A percentile compares a stretch with the other conserved stretches of the same genome.
These are phyloP conservation scores for Fusarium nematophilum DNA, from an alignment of 2,329 filamentous ascomycete species.

Conservation along the genomic window DNA sequence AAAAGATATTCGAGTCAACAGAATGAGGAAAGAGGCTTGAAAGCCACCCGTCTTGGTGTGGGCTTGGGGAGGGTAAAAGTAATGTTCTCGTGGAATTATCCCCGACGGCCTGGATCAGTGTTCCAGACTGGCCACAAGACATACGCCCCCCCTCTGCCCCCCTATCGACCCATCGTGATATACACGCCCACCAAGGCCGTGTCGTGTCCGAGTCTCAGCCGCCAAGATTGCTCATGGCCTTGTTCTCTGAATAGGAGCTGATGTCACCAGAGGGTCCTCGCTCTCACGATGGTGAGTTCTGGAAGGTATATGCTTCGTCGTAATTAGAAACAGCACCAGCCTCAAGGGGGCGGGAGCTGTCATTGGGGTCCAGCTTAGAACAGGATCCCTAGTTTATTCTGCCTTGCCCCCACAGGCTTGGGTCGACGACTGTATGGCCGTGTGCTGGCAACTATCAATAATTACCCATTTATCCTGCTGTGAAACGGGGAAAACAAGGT, in stretches of 20 bases:
- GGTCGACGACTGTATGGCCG: slow-evolving; percentile 9
- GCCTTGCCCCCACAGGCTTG: slow-evolving; percentile 23
- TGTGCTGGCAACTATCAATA: slow-evolving; percentile 37
- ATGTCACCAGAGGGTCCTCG: slow-evolving; percentile 10
- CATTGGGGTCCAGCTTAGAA: slow-evolving; percentile 24
- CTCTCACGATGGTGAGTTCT: background rate
- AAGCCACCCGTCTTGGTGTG: slow-evolving; percentile 24
- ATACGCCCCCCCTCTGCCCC: slow-evolving; percentile 15
- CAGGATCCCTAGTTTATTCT: slow-evolving; percentile 29
- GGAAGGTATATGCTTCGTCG: slow-evolving; percentile 7
- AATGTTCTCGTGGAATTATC: slow-evolving; percentile 38
- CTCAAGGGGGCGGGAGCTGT: slow-evolving; percentile 13
- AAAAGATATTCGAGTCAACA: slow-evolving; percentile 8
- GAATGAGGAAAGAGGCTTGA: slow-evolving; percentile 21
- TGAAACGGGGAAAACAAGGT: slow-evolving; percentile 34
- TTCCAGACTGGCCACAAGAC: slow-evolving; percentile 39
- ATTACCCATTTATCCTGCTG: slow-evolving; percentile 38
- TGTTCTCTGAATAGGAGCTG: slow-evolving; percentile 15
- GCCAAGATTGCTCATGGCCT: slow-evolving; percentile 16
- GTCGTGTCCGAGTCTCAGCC: slow-evolving; percentile 17
- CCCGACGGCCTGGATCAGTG: slow-evolving; percentile 43
- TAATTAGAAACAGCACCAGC: slow-evolving; percentile 20
- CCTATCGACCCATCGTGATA: background rate
- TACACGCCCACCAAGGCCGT: slow-evolving; percentile 9
- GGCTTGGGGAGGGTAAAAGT: slow-evolving; percentile 35